Evolutionary conservation across 73 alveolate genomes (phyloP), one percentile per base, ranked within the genome.

Genomic region (Paramecium octaurelia): DNA sequence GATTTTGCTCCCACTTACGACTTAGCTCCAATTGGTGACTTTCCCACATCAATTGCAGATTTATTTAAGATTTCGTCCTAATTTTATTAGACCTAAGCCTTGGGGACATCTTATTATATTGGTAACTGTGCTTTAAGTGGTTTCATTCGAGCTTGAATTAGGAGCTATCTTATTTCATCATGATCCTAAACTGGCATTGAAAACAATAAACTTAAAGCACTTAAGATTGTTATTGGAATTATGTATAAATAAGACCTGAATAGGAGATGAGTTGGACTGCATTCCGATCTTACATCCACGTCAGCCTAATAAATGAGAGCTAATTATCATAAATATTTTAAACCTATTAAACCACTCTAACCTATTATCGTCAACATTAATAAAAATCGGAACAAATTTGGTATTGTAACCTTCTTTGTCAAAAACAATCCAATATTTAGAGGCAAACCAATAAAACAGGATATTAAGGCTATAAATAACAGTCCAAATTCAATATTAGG

Each of bases 181-280:
- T 76, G 89, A 42, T 76, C 89, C 6, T 40, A 76, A 24, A 58
- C 73, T 42, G 89, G 89, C 36, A 76, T 20, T 31, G 89, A 76
- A 12, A 76, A 38, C 68, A 76, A n/a, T 20, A 42, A 76, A 0
- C 70, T 40, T 38, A 76, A 21, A 20, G 89, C 40, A 76, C 46
- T 31, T 80, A 44, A 43, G 12, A 80, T 80, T 4, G 76, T 24
- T 2, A 40, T 42, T 3, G 50, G 76, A 43, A 80, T 80, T 1
- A 80, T 21, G 44, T 44, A 80, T 11, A 43, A 43, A 80, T 80
- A 80, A 16, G 91, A 80, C 38, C 34, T 23, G 4, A 20, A 21
- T 23, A 80, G 4, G 7, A 80, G 29, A 24, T 21, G 31, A 18
- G 76, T 80, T 24, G 44, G 76, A 80, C 70, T 20, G 10, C 91